Conservation (phyloP, 768 basidiomycete genomes). For the Termitomyces sp. region DNA sequence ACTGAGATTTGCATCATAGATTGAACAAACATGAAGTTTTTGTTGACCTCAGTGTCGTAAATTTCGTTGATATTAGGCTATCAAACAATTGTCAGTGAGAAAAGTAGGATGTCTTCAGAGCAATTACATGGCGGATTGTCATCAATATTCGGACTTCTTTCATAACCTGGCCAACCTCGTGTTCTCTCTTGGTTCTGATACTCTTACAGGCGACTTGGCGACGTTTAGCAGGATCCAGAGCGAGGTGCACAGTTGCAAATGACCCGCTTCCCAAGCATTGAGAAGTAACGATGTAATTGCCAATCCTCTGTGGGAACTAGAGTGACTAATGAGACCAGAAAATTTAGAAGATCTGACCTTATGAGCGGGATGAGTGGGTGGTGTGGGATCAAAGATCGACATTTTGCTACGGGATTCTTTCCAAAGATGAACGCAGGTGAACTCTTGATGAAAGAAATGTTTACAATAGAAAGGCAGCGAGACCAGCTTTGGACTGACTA, state of each 20-base stretch:
- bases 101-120: background rate
- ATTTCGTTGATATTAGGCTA: conserved; percentile 84
- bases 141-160: conserved; percentile 78
- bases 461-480: background rate
- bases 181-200: conserved; percentile 61
- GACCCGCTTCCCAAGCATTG: conserved; percentile 80
- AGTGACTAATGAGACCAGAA: background rate
- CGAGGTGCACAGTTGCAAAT: conserved; percentile 81
- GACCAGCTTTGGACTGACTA: conserved; percentile 13
- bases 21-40: conserved; percentile 52
- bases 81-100: background rate
- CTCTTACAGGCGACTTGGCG: conserved; percentile 85
- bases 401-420: conserved; percentile 52
- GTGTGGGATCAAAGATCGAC: conserved; percentile 61
- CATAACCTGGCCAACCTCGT: conserved; percentile 61
- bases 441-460: conserved; percentile 39
- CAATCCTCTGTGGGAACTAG: conserved; percentile 42
- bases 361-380: conserved; percentile 48
- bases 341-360: conserved; percentile 39
- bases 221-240: conserved; percentile 59
- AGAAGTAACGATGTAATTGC: conserved; percentile 69
- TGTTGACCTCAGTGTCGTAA: conserved; percentile 63
- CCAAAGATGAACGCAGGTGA: conserved; percentile 62
- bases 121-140: conserved; percentile 65
- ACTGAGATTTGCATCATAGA: background rate